These are phyloP conservation scores for Gillenia trifoliata DNA, from an alignment of 306 rosid genomes.

Conservation along the genomic window DNA sequence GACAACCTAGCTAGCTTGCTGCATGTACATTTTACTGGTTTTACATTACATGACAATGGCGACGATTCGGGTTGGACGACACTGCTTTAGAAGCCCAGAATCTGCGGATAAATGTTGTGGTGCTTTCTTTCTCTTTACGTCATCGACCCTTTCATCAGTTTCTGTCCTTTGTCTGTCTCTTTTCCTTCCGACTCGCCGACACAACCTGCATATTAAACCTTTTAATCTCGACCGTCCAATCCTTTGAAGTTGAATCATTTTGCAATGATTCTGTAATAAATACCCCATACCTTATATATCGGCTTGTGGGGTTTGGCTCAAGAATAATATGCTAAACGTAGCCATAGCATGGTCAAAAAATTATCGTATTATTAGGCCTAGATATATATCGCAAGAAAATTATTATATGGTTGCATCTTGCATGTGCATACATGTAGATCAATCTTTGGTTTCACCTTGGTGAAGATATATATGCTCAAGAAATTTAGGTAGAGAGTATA, in stretches of 20 bases:
- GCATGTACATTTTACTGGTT: neutral
- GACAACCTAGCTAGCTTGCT: neutral
- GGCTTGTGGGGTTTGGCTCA: neutral
- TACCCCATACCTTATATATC: too few species aligned
- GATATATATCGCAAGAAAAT: neutral
- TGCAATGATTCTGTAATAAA: constrained; percentile 9
- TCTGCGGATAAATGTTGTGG: constrained; percentile 28
- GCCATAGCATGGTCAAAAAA: neutral
- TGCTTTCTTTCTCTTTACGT: neutral
- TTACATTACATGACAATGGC: constrained; percentile 21
- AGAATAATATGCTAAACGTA: neutral
- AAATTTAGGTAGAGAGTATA: neutral
- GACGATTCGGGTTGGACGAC: constrained; percentile 5
- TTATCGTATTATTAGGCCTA: neutral
- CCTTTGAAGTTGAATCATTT: too few species aligned
- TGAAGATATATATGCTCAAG: neutral
- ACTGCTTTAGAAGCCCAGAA: constrained; percentile 32
- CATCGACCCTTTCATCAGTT: neutral
- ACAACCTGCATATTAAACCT: neutral
- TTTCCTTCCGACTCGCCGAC: constrained; percentile 35
- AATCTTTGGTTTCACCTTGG: neutral
- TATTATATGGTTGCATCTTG: neutral
- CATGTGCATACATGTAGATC: neutral
- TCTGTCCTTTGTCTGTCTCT: constrained; percentile 17
- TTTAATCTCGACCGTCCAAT: neutral